Evolutionary conservation across 805 yeast species (phyloP), one percentile per base, ranked within the genome.

Genomic region (Wickerhamomyces bovis): DNA sequence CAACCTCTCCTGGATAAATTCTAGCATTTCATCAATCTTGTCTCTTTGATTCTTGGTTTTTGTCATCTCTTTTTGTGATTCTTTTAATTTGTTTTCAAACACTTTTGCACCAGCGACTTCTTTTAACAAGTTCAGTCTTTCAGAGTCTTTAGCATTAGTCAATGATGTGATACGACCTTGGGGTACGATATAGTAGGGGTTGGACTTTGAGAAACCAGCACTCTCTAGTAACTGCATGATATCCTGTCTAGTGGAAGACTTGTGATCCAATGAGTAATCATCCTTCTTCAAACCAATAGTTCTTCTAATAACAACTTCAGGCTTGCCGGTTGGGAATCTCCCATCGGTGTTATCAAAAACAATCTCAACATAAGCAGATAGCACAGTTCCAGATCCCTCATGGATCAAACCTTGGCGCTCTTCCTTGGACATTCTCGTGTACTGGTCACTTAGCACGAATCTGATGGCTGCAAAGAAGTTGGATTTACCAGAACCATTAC

Each of bases 401-500:
- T 90, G 96, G 44, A 90, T 83, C 48, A 90, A 70, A 2, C 90
- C 85, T 57, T 85, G 90, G 53, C 97, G 75, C 58, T 89, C 96
- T 54, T 89, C 95, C 53, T 92, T 70, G 21, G 83, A 72, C 82
- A 90, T 76, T 61, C 88, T 85, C 3, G 87, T 83, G 62, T 86
- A 88, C 30, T 92, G 95, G 61, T 92, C 97, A 41, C 95, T 83
- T 19, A 94, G 65, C 11, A 89, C 97, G 67, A 90, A 94, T 51
- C 97, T 72, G 47, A 92, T 85, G 11, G 99, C 98, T 15, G 96
- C 89, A 64, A 92, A 94, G 67, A 92, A 85, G 64, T 94, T 92
- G 38, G 96, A 87, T 63, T 94, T 92, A 9, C 99, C 99, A 9
- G 96, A 86, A n/a, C 97, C 97, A 66, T 90, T 90, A 43, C 96